Conservation (phyloP, 768 basidiomycete genomes). For the Russula earlei region DNA sequence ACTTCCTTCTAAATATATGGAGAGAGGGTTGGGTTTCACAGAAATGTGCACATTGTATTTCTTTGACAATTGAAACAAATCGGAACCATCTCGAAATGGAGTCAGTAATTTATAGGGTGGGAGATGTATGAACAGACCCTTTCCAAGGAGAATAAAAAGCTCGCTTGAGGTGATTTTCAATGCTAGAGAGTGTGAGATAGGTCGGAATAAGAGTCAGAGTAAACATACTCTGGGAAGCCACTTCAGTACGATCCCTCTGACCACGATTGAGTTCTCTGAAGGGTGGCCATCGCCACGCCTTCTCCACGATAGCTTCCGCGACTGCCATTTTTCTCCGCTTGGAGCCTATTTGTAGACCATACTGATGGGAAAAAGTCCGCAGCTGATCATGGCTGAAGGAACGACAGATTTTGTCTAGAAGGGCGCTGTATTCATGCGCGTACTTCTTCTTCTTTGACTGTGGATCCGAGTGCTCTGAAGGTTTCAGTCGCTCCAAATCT, state of each 20-base stretch:
- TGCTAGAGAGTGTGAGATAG: conserved; percentile 29
- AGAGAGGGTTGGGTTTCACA: conserved; percentile 45
- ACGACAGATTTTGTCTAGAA: conserved; percentile 44
- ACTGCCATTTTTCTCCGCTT: conserved; percentile 31
- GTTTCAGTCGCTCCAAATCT: conserved; percentile 54
- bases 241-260: conserved; percentile 41
- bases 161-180: conserved; percentile 48
- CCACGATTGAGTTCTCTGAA: conserved; percentile 42
- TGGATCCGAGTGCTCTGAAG: conserved; percentile 32
- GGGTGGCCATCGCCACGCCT: conserved; percentile 62
- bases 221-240: conserved; percentile 37
- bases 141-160: conserved; percentile 64
- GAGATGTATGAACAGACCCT: conserved; percentile 35
- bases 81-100: conserved; percentile 44
- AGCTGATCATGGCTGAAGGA: conserved; percentile 61
- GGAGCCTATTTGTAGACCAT: conserved; percentile 29
- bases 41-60: conserved; percentile 55
- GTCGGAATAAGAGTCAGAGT: background rate
- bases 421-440: conserved; percentile 40
- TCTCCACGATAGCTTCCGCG: conserved; percentile 49
- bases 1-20: conserved; percentile 50
- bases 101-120: conserved; percentile 7
- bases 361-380: conserved; percentile 41
- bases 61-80: conserved; percentile 50
- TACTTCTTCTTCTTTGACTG: conserved; percentile 37